Base-by-base conservation (phyloP, 2,329 filamentous ascomycete genomes). In the Gyromitra esculenta region DNA sequence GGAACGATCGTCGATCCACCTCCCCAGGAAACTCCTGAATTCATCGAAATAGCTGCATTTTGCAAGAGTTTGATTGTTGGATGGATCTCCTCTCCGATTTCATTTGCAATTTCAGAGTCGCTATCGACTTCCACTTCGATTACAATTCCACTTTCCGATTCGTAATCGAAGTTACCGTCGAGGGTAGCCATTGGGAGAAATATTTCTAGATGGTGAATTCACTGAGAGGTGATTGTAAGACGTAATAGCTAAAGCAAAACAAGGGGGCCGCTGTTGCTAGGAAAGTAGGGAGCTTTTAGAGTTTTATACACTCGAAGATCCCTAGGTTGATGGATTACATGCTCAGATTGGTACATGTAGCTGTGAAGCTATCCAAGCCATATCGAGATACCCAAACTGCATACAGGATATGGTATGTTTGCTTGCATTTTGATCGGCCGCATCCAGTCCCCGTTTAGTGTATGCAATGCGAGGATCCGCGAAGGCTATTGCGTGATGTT, bases 1-100 rank as follows among this genome's bases (percentile, higher is more conserved):
- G 60, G 60, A 48, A 48, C 60, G 13, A 25, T 18, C 41, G 31
- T 63, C 18, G 48, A 48, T 48, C 48, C 60, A 5, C 41, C 60
- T 25, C 60, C 60, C 35, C 21, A 63, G 39, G 60, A 63, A 43
- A 63, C 39, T 7, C 41, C 39, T 31, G 25, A 31, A 9, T 4
- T 7, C 4, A 21, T 25, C 25, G 50, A 21, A 25, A 54, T 11
- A 31, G 50, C 50, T 25, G 25, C 21, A 9, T 31, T 25, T 18
- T 18, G 52, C 39, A 45, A n/a, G 18, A 43, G 50, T 5, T 31
- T 5, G 0, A 54, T 2, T 25, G 11, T 21, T 9, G 9, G 3
- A 5, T 11, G 18, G 1, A 25, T 25, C 9, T 5, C 9, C 18
- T 1, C 8, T 25, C 31, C 21, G 9, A 11, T 25, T 7, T 54